phyloP scores from a whole-genome alignment of 805 yeast genomes.

The Suhomyces kilbournensis region DNA sequence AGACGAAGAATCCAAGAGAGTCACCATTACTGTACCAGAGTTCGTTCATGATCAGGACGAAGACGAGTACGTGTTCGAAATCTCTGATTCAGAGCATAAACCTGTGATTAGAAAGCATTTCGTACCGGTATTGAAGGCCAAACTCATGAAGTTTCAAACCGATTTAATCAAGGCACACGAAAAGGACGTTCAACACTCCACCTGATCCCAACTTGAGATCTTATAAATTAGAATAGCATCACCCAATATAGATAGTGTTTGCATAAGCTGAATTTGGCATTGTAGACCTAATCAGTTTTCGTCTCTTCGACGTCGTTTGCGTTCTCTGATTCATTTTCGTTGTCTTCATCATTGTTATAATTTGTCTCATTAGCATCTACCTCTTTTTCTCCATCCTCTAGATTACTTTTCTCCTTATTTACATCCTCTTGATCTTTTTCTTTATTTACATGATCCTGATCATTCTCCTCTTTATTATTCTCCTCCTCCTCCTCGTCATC shows the following conservation, averaged over 20 bases:
- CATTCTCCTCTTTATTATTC: not conserved
- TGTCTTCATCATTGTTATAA: not conserved
- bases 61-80: slow-evolving; percentile 55
- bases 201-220: slow-evolving; percentile 6
- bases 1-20: slow-evolving; percentile 26
- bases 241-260: not conserved
- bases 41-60: slow-evolving; percentile 76
- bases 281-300: not conserved
- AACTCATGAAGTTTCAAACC: slow-evolving; percentile 57
- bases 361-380: not conserved
- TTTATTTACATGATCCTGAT: not conserved
- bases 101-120: slow-evolving; percentile 46
- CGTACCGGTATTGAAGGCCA: slow-evolving; percentile 48
- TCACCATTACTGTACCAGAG: slow-evolving; percentile 54
- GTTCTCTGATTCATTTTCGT: not conserved
- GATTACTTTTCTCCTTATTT: not conserved
- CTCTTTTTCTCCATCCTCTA: not conserved
- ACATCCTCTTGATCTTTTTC: not conserved
- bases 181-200: slow-evolving; percentile 57
- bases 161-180: slow-evolving; percentile 63
- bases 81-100: slow-evolving; percentile 36
- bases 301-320: not conserved
- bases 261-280: not conserved
- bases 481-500: not conserved
- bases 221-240: slow-evolving; percentile 4